Conservation (phyloP, 306 rosid genomes). For the Quercus engelmannii region DNA sequence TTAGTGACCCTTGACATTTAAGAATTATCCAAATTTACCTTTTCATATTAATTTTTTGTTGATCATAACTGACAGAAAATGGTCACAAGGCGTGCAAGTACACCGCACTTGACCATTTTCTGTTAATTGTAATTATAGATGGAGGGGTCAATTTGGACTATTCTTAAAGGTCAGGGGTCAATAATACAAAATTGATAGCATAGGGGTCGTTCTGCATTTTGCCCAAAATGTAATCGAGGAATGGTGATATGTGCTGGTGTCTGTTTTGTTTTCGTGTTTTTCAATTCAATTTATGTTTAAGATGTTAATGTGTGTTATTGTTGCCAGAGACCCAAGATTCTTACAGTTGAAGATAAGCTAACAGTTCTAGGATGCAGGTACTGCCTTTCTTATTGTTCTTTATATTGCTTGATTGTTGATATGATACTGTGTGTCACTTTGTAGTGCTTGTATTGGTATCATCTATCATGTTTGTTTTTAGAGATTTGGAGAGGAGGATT, state of each 20-base stretch:
- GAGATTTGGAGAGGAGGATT: conserved; percentile 91
- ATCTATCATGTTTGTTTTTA: conserved; percentile 17
- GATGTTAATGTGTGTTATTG: background rate
- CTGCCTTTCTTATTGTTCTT: conserved; percentile 6
- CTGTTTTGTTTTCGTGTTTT: background rate
- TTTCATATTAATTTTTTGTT: no score
- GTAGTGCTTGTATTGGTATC: background rate
- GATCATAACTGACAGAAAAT: no score
- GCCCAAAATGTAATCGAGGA: background rate
- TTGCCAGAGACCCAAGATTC: conserved; percentile 75
- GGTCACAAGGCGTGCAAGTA: no score
- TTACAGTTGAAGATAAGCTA: conserved; percentile 87
- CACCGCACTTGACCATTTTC: no score
- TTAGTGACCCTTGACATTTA: no score
- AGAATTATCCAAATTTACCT: no score
- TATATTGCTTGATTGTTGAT: background rate
- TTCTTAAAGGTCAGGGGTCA: no score
- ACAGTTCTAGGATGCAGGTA: conserved; percentile 86
- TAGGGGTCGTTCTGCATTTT: background rate
- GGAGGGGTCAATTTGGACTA: no score
- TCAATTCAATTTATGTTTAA: conserved; percentile 2
- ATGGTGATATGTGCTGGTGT: background rate
- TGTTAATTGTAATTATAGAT: no score
- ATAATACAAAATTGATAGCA: no score
- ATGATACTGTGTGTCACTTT: background rate